These are phyloP conservation scores for Lyophyllum decastes DNA, from an alignment of 768 basidiomycete species.

Conservation along the genomic window DNA sequence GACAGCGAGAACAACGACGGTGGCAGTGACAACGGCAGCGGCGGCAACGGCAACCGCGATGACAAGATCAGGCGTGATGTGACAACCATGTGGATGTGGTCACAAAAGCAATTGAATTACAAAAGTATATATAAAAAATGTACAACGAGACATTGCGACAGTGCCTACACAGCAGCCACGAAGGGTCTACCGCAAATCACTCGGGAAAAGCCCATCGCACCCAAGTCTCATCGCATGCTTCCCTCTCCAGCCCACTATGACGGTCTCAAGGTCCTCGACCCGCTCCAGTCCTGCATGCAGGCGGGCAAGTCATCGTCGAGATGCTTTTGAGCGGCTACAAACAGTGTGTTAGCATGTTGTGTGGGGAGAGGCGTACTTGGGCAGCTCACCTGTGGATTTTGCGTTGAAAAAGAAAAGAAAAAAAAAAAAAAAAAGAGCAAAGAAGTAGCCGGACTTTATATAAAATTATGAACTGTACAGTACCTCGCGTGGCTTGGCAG, in stretches of 20 bases:
- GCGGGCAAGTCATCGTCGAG: slow-evolving; percentile 83
- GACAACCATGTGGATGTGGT: neutral
- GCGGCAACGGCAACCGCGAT: slow-evolving; percentile 1
- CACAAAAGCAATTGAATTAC: neutral
- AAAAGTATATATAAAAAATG: slow-evolving; percentile 35
- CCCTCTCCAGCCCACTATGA: slow-evolving; percentile 76
- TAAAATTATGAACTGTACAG: slow-evolving; percentile 46
- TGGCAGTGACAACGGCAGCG: slow-evolving; percentile 10
- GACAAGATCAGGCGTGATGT: slow-evolving; percentile 8
- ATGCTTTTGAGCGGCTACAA: slow-evolving; percentile 80
- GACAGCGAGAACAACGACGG: neutral
- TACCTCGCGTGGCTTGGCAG: slow-evolving; percentile 43
- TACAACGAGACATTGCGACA: slow-evolving; percentile 93
- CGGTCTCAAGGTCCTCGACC: slow-evolving; percentile 90
- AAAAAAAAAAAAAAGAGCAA: neutral
- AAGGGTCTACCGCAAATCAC: slow-evolving; percentile 51
- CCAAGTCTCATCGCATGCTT: slow-evolving; percentile 80
- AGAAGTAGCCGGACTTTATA: slow-evolving; percentile 9
- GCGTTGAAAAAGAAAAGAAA: slow-evolving; percentile 42
- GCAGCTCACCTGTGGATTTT: slow-evolving; percentile 61
- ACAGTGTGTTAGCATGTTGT: neutral
- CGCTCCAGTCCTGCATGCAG: slow-evolving; percentile 59
- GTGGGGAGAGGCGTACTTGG: no score
- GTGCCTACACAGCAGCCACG: slow-evolving; percentile 66
- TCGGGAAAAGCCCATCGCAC: slow-evolving; percentile 59